Evolutionary conservation across 768 basidiomycete genomes (phyloP).

Genomic region (Lactarius pseudohatsudake): DNA sequence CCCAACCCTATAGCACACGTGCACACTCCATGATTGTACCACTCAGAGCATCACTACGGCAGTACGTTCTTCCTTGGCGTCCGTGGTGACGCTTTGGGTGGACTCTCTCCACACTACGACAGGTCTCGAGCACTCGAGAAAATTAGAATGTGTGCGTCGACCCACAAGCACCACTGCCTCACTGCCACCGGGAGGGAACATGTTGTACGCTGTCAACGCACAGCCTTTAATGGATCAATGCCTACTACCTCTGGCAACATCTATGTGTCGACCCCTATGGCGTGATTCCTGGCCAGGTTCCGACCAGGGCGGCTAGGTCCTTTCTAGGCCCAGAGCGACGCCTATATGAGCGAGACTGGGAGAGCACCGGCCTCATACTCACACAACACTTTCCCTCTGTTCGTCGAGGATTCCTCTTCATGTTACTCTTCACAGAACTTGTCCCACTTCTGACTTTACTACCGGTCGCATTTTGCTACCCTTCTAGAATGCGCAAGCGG

Average conservation of each 20-base stretch:
- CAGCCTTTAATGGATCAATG: neutral
- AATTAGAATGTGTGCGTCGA: neutral
- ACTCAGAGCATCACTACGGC: neutral
- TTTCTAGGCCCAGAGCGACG: neutral
- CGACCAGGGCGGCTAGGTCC: neutral
- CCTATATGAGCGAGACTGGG: neutral
- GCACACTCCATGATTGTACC: neutral
- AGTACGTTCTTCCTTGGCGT: neutral
- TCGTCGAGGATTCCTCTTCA: neutral
- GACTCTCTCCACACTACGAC: neutral
- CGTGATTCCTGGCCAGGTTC: neutral
- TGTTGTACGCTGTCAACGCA: neutral
- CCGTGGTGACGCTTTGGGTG: neutral
- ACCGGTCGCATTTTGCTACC: neutral
- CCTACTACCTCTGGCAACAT: neutral
- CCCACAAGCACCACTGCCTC: neutral
- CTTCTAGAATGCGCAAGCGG: constrained; percentile 32
- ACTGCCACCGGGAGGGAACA: neutral
- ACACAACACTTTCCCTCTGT: neutral
- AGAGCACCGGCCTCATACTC: neutral
- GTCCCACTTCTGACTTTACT: neutral
- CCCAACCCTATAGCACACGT: neutral
- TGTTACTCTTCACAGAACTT: neutral
- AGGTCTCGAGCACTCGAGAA: neutral
- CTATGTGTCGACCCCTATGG: neutral